Evolutionary conservation across 2,329 filamentous ascomycete genomes (phyloP), one percentile per base, ranked within the genome.

Genomic region (Didymella sp.): DNA sequence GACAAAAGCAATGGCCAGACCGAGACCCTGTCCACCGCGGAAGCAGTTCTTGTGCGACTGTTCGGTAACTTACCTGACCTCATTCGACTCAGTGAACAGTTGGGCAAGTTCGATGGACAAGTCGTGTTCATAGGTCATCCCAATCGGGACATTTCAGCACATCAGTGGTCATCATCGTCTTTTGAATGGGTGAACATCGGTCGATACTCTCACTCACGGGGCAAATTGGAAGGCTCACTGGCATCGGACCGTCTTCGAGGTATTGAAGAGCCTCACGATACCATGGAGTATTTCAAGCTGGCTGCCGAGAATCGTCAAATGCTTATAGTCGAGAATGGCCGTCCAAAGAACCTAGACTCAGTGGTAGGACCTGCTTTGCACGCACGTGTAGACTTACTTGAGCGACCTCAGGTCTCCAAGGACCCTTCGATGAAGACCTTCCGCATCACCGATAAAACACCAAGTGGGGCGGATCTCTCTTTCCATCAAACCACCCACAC

Each of bases 161-260:
- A 81, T 49, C 77, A 80, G 56, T 82, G 80, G 80, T 78, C 76
- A 6, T 55, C 57, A 0, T 49, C 55, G 1, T 67, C 74, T 3
- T 79, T 71, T 42, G 68, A 77, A 37, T 82, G 80, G 80, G 70
- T 75, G 45, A 79, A 79, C 53, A 76, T 81, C 35, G 80, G 80
- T 2, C 71, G 73, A 24, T 81, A 76, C 58, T 77, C 73, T 30
- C 76, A 79, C 54, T 73, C 66, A 13, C 74, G 76, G 45, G 74
- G 76, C 66, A 74, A 66, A 50, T 73, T 79, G 3, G 79, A 81
- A 60, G 80, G 80, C 6, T 75, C 75, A 31, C 67, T 81, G 5
- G 77, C 76, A 6, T 71, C 74, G 3, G 76, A 79, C 58, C 70
- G 75, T n/a, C 54, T 79, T 27, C 73, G 72, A 50, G 73, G 71